These are phyloP conservation scores for Termitomyces sp. DNA, from an alignment of 768 basidiomycete species.

Conservation along the genomic window DNA sequence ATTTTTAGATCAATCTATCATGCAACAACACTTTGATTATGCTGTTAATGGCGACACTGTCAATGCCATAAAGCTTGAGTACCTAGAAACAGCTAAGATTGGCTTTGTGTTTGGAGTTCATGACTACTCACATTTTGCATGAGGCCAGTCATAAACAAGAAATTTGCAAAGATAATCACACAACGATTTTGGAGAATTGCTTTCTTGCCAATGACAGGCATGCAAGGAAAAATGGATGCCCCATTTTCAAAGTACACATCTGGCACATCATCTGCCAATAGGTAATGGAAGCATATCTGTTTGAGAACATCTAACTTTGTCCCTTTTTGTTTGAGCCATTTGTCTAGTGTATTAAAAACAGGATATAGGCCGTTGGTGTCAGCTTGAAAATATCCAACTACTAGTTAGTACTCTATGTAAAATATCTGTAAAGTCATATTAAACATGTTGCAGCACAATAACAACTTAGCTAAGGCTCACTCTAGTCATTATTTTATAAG, in stretches of 20 bases:
- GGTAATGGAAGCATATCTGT: neutral
- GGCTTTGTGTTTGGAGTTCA: no score
- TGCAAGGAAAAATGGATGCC: neutral
- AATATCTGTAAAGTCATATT: slow-evolving; percentile 4
- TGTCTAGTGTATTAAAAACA: slow-evolving; percentile 5
- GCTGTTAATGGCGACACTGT: neutral
- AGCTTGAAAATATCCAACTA: slow-evolving; percentile 5
- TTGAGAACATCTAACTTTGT: slow-evolving; percentile 16
- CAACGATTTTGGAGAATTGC: neutral
- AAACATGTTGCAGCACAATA: no score
- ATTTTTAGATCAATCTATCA: neutral
- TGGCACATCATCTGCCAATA: slow-evolving; percentile 14
- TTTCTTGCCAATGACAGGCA: neutral
- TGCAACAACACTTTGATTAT: neutral
- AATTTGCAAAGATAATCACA: neutral
- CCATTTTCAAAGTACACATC: slow-evolving; percentile 15
- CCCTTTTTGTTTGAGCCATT: slow-evolving; percentile 12
- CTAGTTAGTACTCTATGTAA: slow-evolving; percentile 12
- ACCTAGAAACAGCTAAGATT: neutral
- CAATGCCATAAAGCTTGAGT: neutral
- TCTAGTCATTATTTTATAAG: neutral
- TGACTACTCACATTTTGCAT: neutral
- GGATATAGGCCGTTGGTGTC: neutral
- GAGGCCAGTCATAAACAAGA: neutral
- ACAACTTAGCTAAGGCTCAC: neutral